Base-by-base conservation (phyloP, 2,329 filamentous ascomycete species). In the Mycocentrospora acerina region DNA sequence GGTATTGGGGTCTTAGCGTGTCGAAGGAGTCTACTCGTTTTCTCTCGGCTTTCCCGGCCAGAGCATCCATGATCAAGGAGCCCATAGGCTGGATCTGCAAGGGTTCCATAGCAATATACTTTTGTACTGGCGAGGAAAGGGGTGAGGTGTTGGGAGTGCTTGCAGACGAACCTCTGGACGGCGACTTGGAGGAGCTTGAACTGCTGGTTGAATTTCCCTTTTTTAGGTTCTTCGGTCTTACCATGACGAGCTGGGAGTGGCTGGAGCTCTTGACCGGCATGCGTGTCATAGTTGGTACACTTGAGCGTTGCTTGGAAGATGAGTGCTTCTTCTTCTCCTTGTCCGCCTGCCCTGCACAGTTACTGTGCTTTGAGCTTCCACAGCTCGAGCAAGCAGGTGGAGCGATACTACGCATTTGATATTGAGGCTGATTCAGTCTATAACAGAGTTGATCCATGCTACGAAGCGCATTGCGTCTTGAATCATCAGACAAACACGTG, bases 401-500 rank as follows among this genome's bases (percentile, higher is more conserved):
- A 19, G 37, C 40, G 38, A 54, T 47, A 13, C 47, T 51, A 33
- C 62, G 54, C n/a, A 67, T 37, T 26, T 61, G 57, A 4, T 64
- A 33, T 37, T 66, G 62, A 14, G 66, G 66, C 24, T 64, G 61
- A 26, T 64, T 67, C 32, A 71, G 40, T 29, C 69, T 62, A 18
- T 60, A 51, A 41, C 62, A 69, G 7, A 75, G 60, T 37, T 69
- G 59, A 19, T 64, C 64, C 34, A 75, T 57, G 12, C 69, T 65
- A 10, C 61, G 55, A 31, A 74, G 55, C 13, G 71, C 72, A 29
- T 75, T 71, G n/a, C 57, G 42, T n/a, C 72, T 55, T 11, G 71
- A 72, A 7, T 53, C 47, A 35, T 75, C 71, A n/a, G 72, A 73
- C 17, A 75, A 53, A 34, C 58, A 61, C n/a, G 67, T 72, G 30